Percentiles rank a stretch among this genome's conserved stretches.
These are phyloP conservation scores for Termitomyces sp. DNA, from an alignment of 768 basidiomycete species.

Conservation along the genomic window DNA sequence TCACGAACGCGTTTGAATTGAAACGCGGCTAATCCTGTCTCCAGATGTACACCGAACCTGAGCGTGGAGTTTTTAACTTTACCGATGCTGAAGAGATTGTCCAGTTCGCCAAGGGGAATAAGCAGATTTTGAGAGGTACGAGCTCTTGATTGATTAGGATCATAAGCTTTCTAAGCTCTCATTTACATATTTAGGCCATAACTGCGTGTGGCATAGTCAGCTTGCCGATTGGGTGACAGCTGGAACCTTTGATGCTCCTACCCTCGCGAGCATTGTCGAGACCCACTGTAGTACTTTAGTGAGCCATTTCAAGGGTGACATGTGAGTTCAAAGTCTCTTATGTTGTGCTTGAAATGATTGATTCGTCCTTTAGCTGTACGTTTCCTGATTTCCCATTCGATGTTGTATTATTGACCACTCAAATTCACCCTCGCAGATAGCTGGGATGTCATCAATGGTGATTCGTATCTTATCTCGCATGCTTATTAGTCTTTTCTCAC, in stretches of 20 bases:
- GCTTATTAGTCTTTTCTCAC: neutral
- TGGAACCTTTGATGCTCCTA: slow-evolving; percentile 34
- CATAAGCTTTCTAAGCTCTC: neutral
- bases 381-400: neutral
- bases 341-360: neutral
- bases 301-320: slow-evolving; percentile 46
- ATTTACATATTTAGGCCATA: slow-evolving; percentile 27
- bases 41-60: slow-evolving; percentile 48
- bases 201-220: slow-evolving; percentile 47
- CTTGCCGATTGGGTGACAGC: slow-evolving; percentile 43
- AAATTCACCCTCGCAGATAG: slow-evolving; percentile 22
- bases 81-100: slow-evolving; percentile 36
- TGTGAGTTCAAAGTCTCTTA: slow-evolving; percentile 23
- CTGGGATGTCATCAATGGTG: slow-evolving; percentile 40
- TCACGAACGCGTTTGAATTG: neutral
- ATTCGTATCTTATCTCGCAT: neutral
- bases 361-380: neutral
- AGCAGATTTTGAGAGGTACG: slow-evolving; percentile 38
- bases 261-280: slow-evolving; percentile 37
- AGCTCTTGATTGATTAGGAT: neutral
- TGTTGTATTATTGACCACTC: neutral
- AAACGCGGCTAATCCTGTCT: neutral
- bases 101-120: slow-evolving; percentile 36
- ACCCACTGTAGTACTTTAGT: slow-evolving; percentile 47
- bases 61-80: slow-evolving; percentile 40